phyloP scores from a whole-genome alignment of 2,329 filamentous ascomycete genomes.

The Davidsoniella virescens region DNA sequence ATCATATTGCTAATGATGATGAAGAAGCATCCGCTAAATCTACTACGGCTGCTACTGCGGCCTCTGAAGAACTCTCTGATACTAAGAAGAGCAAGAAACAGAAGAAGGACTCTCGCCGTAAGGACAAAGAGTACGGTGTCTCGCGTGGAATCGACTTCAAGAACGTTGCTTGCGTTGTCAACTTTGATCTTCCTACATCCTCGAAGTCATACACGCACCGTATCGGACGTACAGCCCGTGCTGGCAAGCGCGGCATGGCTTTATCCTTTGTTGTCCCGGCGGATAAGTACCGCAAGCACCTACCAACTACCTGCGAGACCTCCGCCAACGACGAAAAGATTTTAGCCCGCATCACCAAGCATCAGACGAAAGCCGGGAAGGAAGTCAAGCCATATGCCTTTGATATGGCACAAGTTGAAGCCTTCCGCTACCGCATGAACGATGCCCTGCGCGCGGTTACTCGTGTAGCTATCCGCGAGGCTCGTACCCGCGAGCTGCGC shows the following conservation, averaged over 20 bases:
- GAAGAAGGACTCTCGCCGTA: conserved; percentile 36
- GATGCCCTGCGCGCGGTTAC: conserved; percentile 86
- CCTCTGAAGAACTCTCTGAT: conserved; percentile 18
- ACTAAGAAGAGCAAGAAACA: conserved; percentile 13
- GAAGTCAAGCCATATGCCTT: conserved; percentile 85
- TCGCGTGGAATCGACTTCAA: conserved; percentile 94
- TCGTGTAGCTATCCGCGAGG: conserved; percentile 75
- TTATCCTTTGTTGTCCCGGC: conserved; percentile 86
- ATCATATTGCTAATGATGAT: conserved; percentile 24
- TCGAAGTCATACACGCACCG: conserved; percentile 94
- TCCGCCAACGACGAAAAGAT: conserved; percentile 74
- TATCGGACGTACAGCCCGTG: conserved; percentile 82
- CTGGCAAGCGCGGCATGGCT: conserved; percentile 82
- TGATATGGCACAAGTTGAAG: conserved; percentile 84
- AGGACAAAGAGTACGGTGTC: conserved; percentile 83
- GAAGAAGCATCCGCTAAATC: not conserved
- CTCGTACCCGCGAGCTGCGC: conserved; percentile 70
- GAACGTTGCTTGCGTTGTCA: conserved; percentile 85
- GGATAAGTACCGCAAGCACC: conserved; percentile 73
- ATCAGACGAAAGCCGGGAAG: conserved; percentile 62
- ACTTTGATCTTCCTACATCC: conserved; percentile 83
- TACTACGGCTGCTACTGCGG: not conserved
- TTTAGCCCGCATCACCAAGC: conserved; percentile 59
- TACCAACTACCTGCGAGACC: conserved; percentile 61
- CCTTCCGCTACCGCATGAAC: conserved; percentile 87